Percentiles rank a stretch among this genome's conserved stretches.
phyloP scores from a whole-genome alignment of 2,329 filamentous ascomycete genomes.

The Allantophomopsis cytisporea region DNA sequence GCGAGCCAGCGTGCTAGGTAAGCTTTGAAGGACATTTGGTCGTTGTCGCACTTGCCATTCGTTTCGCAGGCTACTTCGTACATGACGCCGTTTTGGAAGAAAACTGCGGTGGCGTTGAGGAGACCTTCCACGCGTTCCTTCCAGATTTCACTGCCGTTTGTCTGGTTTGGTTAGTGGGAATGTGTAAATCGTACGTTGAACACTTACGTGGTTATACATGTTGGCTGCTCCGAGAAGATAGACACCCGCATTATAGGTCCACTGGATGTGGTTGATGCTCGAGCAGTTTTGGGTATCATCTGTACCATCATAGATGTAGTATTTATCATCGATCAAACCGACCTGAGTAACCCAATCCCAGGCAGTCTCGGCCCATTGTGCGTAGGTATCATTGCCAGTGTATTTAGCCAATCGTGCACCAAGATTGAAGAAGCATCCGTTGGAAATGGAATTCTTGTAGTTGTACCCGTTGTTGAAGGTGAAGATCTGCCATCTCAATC shows the following conservation, averaged over 20 bases:
- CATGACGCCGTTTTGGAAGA: constrained; percentile 49
- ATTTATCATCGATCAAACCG: constrained; percentile 44
- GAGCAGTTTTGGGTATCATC: constrained; percentile 43
- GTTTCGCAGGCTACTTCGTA: constrained; percentile 52
- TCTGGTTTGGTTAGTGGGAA: constrained; percentile 13
- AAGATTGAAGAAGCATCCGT: constrained; percentile 48
- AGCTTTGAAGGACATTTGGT: constrained; percentile 51
- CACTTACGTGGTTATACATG: constrained; percentile 50
- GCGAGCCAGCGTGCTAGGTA: constrained; percentile 50
- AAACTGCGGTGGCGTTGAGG: constrained; percentile 35
- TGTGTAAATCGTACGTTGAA: not conserved
- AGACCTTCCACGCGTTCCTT: constrained; percentile 41
- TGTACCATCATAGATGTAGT: constrained; percentile 49
- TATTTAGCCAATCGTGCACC: constrained; percentile 60
- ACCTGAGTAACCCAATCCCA: constrained; percentile 55
- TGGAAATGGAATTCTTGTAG: constrained; percentile 58
- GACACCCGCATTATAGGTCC: constrained; percentile 55
- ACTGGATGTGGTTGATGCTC: constrained; percentile 45
- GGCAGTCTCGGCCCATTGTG: constrained; percentile 59
- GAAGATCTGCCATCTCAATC: constrained; percentile 76
- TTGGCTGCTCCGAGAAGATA: constrained; percentile 54
- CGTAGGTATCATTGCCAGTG: constrained; percentile 65
- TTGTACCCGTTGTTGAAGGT: constrained; percentile 69
- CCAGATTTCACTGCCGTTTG: constrained; percentile 35
- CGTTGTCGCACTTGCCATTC: constrained; percentile 43